phyloP scores from a whole-genome alignment of 2,329 filamentous ascomycete species.

The Westerdykella aurantiaca region DNA sequence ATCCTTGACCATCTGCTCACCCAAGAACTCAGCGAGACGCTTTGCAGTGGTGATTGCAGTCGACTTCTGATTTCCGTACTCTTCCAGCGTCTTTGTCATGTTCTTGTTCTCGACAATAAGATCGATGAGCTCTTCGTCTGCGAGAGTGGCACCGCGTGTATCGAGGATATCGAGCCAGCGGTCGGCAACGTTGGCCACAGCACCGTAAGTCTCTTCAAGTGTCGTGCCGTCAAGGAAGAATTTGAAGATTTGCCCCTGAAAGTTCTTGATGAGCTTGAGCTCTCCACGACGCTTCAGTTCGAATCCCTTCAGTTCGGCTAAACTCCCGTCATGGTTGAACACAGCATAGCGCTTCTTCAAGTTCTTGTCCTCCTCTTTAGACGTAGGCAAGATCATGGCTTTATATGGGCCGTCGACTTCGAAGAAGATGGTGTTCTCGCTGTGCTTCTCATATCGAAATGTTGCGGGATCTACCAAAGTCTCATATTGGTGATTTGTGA shows the following conservation, averaged over 20 bases:
- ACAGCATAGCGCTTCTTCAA: constrained; percentile 98
- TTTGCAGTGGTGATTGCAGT: constrained; percentile 98
- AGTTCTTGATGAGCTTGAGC: constrained; percentile 98
- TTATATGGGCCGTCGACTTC: constrained; percentile 97
- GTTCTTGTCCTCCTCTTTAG: constrained; percentile 98
- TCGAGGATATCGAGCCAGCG: constrained; percentile 94
- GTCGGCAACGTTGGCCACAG: constrained; percentile 92
- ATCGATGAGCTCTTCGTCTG: constrained; percentile 95
- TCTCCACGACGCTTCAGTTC: constrained; percentile 97
- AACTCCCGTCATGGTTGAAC: constrained; percentile 94
- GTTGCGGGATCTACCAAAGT: constrained; percentile 71
- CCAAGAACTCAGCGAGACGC: constrained; percentile 89
- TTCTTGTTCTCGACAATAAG: constrained; percentile 99
- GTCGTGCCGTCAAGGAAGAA: constrained; percentile 93
- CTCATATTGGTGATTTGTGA: constrained; percentile 97
- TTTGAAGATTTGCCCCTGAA: constrained; percentile 98
- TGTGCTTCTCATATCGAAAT: constrained; percentile 92
- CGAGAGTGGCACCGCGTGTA: constrained; percentile 78
- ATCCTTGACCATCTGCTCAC: constrained; percentile 98
- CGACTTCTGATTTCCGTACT: constrained; percentile 93
- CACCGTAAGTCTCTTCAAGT: constrained; percentile 78
- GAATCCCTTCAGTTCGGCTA: constrained; percentile 95
- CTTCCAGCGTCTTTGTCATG: constrained; percentile 94
- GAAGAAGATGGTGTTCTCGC: constrained; percentile 99
- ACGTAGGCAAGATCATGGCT: constrained; percentile 95